Evolutionary conservation across 2,329 filamentous ascomycete species (phyloP).

Genomic region (Chalara sp.): DNA sequence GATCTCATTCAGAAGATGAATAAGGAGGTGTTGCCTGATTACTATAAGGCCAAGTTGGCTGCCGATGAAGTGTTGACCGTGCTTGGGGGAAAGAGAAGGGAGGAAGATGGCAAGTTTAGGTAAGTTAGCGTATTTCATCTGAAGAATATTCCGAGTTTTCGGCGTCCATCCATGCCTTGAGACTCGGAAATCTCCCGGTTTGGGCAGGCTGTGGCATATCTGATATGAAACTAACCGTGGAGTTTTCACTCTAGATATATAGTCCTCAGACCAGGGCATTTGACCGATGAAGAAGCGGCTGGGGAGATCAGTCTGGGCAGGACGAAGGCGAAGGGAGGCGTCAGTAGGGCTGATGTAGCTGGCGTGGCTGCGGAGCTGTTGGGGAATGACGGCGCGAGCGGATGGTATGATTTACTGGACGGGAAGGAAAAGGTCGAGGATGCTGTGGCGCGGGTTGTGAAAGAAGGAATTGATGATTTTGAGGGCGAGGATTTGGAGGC

Average conservation of each 20-base stretch:
- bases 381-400: slow-evolving; percentile 35
- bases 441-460: slow-evolving; percentile 43
- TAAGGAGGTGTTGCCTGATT: slow-evolving; percentile 38
- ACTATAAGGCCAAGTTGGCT: slow-evolving; percentile 54
- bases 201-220: too few species aligned
- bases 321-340: slow-evolving; percentile 28
- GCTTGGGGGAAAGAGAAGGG: slow-evolving; percentile 32
- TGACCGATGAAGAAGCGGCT: slow-evolving; percentile 42
- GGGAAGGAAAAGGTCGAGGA: slow-evolving; percentile 41
- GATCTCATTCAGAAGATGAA: slow-evolving; percentile 30
- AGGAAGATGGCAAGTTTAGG: slow-evolving; percentile 6
- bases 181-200: too few species aligned
- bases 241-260: slow-evolving; percentile 34
- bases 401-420: slow-evolving; percentile 50
- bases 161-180: too few species aligned
- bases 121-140: background rate
- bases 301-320: slow-evolving; percentile 36
- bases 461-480: slow-evolving; percentile 41
- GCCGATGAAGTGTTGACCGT: slow-evolving; percentile 52
- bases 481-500: slow-evolving; percentile 40
- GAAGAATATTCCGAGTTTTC: too few species aligned
- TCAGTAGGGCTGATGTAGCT: slow-evolving; percentile 55
- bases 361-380: slow-evolving; percentile 49
- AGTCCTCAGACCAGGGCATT: slow-evolving; percentile 43
- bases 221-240: too few species aligned